phyloP scores from a whole-genome alignment of 2,329 filamentous ascomycete genomes.

The Beauveria scarabaeidicola region DNA sequence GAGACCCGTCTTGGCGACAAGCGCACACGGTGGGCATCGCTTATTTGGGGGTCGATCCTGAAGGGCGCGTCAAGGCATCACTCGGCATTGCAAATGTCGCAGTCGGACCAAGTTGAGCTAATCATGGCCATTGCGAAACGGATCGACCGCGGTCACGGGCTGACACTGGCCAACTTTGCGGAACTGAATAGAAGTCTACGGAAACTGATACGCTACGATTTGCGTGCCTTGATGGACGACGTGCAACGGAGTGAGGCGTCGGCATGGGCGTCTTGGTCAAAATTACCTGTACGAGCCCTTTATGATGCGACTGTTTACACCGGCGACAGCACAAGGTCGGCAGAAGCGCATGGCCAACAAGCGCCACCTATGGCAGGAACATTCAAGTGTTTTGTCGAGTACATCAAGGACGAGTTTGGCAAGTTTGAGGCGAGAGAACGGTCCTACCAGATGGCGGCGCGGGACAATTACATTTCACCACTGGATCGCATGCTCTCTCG shows the following conservation, averaged over 20 bases:
- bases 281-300: not conserved
- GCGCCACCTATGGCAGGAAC: not conserved
- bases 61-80: conserved; percentile 26
- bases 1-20: conserved; percentile 18
- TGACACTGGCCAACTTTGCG: conserved; percentile 18
- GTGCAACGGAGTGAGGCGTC: not conserved
- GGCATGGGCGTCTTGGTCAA: not conserved
- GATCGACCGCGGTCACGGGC: conserved; percentile 20
- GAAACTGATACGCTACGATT: conserved; percentile 18
- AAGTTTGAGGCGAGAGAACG: not conserved
- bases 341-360: not conserved
- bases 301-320: not conserved
- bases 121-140: conserved; percentile 20
- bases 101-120: conserved; percentile 23
- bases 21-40: conserved; percentile 21
- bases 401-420: conserved; percentile 1
- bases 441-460: conserved; percentile 13
- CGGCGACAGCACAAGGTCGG: not conserved
- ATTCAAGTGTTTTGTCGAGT: not conserved
- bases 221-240: not conserved
- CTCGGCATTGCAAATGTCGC: conserved; percentile 19
- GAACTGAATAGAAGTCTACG: conserved; percentile 19
- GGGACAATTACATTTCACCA: conserved; percentile 17
- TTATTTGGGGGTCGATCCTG: conserved; percentile 26
- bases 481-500: conserved; percentile 27